phyloP scores from a whole-genome alignment of 805 yeast species.

The Ogataea angusta region DNA sequence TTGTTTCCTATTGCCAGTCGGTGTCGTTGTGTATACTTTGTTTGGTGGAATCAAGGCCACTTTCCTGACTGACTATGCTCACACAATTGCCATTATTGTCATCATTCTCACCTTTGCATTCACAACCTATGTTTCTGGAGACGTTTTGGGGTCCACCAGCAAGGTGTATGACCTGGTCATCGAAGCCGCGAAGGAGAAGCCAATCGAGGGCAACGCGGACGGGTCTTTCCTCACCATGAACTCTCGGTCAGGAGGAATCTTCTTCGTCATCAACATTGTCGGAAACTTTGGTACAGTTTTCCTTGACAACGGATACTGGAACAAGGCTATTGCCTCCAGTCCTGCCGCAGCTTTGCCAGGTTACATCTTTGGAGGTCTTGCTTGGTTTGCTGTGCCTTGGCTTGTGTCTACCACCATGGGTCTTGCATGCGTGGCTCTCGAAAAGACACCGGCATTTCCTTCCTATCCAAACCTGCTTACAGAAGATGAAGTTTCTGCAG shows the following conservation, averaged over 20 bases:
- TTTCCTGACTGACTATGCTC: conserved; percentile 73
- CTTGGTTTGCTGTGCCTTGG: conserved; percentile 91
- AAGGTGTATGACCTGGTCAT: conserved; percentile 72
- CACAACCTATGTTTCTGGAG: conserved; percentile 69
- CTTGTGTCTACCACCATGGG: conserved; percentile 83
- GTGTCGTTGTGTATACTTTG: conserved; percentile 69
- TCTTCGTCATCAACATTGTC: conserved; percentile 81
- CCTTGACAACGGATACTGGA: conserved; percentile 31
- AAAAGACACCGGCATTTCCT: conserved; percentile 69
- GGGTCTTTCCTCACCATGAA: conserved; percentile 90
- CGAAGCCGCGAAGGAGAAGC: conserved; percentile 54
- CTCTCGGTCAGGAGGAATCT: conserved; percentile 82
- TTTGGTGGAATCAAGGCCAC: conserved; percentile 85
- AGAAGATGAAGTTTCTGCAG: conserved; percentile 71
- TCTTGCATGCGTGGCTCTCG: conserved; percentile 74
- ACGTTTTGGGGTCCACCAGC: conserved; percentile 75
- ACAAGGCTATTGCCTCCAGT: conserved; percentile 47
- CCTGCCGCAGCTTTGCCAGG: conserved; percentile 87
- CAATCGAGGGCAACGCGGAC: conserved; percentile 74
- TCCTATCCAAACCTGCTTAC: conserved; percentile 69
- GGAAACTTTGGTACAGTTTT: conserved; percentile 55
- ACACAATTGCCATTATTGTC: conserved; percentile 75
- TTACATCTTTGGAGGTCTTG: conserved; percentile 80
- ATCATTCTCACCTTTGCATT: conserved; percentile 81
- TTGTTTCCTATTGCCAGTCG: conserved; percentile 76